Base-by-base conservation (phyloP, 2,329 filamentous ascomycete species). In the Metarhizium guizhouense region DNA sequence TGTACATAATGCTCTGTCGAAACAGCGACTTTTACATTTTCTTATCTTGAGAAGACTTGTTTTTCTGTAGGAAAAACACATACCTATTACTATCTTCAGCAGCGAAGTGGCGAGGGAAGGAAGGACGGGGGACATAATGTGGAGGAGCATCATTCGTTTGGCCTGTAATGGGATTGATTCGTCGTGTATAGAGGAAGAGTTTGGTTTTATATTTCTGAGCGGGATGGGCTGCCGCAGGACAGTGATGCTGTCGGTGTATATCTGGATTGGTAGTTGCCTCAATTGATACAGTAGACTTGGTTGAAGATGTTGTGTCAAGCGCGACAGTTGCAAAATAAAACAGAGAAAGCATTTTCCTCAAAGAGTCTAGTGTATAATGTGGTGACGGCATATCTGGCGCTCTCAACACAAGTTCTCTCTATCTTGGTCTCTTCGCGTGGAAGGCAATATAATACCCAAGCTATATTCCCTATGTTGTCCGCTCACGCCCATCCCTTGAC, bases 401-500 rank as follows among this genome's bases (percentile, higher is more conserved):
- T 25, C 25, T 25, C 25, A 25, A 25, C 25, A 25, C 3, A 25
- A 4, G 25, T 25, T 25, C n/a, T n/a, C n/a, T n/a, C 25, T 4
- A 25, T 25, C 25, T 25, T 25, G 25, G 25, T 25, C 25, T 25
- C 25, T 25, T 1, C 25, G 25, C 25, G 4, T 25, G 25, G 25
- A 25, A 25, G 25, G 3, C 4, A 25, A 25, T 25, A 25, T 25
- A 4, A 3, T 25, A 25, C 25, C 25, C 20, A 25, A n/a, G 43
- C 43, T 47, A 3, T 47, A 47, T 25, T 47, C 7, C 6, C 16
- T 43, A 43, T n/a, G 1, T 25, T 25, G 43, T 3, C 18, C 43
- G 7, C 20, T 20, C n/a, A 29, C 43, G n/a, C 43, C 61, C 59
- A 59, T 62, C 18, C 63, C 66, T 57, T 67, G 62, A 38, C 65